phyloP scores from a whole-genome alignment of 371 early-diverging fungal species.

The Dichotomocladium elegans region DNA sequence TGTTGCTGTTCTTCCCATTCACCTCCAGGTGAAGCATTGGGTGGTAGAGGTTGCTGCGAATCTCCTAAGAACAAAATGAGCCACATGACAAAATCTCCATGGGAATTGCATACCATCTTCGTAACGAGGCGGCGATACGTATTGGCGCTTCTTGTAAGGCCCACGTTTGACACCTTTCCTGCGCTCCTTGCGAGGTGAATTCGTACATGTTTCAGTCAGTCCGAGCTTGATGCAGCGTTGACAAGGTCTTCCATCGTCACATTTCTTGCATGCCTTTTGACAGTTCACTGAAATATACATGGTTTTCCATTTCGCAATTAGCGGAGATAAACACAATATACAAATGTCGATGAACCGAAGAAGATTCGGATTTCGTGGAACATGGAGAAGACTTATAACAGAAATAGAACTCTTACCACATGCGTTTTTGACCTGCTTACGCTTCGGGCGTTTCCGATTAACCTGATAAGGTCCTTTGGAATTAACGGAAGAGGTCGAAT shows the following conservation, averaged over 20 bases:
- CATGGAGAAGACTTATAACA: neutral
- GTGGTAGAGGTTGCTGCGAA: too few species aligned
- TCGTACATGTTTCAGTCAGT: conserved; percentile 66
- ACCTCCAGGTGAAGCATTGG: too few species aligned
- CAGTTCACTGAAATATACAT: conserved; percentile 73
- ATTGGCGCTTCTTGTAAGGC: conserved; percentile 65
- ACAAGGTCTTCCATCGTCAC: conserved; percentile 87
- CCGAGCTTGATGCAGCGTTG: conserved; percentile 77
- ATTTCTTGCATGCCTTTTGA: conserved; percentile 91
- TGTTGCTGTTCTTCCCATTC: too few species aligned
- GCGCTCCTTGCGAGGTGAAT: conserved; percentile 81
- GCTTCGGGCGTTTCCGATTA: conserved; percentile 20
- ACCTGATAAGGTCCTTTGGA: too few species aligned
- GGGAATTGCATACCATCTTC: too few species aligned
- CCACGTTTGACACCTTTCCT: conserved; percentile 84
- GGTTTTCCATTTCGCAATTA: too few species aligned
- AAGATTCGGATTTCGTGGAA: too few species aligned
- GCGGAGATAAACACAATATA: conserved; percentile 1
- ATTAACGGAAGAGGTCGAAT: too few species aligned
- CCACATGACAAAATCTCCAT: too few species aligned
- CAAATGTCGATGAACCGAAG: conserved; percentile 2
- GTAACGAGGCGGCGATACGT: too few species aligned
- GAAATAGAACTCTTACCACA: conserved; percentile 50
- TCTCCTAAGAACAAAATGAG: too few species aligned
- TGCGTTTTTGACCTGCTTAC: conserved; percentile 80